Evolutionary conservation across 139 green algal genomes (phyloP), one percentile per base, ranked within the genome.

Genomic region (Closterium sp.): DNA sequence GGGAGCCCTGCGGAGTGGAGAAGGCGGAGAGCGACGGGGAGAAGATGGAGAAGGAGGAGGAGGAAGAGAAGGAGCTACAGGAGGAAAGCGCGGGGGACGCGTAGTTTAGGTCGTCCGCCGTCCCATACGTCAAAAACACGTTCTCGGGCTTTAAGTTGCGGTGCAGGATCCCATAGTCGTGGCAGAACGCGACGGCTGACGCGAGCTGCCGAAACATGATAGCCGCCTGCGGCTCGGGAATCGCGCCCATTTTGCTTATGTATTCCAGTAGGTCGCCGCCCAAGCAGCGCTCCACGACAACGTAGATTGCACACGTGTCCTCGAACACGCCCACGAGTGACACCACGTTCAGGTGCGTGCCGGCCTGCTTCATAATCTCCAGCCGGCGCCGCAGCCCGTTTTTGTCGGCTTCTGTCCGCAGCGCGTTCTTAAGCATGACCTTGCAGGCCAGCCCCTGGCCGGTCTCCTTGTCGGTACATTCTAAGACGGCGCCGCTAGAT

Each of bases 151-250:
- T 86, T 16, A 86, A 34, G 83, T 86, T 33, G 1, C 83, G 83
- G 25, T 86, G 83, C 6, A 86, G 7, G 30, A 86, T 33, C 83
- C 83, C 30, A 34, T 33, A 34, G 83, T 86, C 83, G 83, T 86
- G 83, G 25, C 83, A 86, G 83, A 34, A 33, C 19, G n/a, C 30
- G 83, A 86, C 83, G 3, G 83, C 83, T 3, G 83, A 86, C 16
- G 83, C 83, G 83, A 86, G 83, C 83, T 86, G 83, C 83, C 83
- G n/a, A 33, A 86, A 86, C 30, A 86, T 86, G 25, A 76, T 76
- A 76, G 55, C 55, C 55, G 55, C 55, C 55, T 76, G 55, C 55
- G 55, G 55, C 4, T 76, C 55, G 12, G 55, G 55, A 76, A 76
- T 76, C 55, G 55, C 55, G 55, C 55, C 55, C 55, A 76, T 76